Conservation (phyloP, 2,329 filamentous ascomycete genomes). For the Colletotrichum orchidophilum region DNA sequence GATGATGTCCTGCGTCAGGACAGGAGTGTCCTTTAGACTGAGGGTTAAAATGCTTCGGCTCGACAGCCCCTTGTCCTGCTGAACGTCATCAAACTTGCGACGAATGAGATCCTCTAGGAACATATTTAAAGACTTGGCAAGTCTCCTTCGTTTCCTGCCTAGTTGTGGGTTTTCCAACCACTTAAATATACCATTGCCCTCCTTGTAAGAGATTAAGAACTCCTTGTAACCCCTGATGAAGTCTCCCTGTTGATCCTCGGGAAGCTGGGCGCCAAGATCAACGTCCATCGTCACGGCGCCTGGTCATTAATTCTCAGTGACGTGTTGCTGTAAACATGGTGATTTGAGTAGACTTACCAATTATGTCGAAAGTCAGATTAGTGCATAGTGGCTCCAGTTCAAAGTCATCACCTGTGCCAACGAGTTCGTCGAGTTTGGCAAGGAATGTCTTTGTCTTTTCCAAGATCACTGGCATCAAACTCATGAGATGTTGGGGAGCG, state of each 20-base stretch:
- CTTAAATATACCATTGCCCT: conserved; percentile 33
- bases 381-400: conserved; percentile 38
- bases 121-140: conserved; percentile 37
- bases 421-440: conserved; percentile 18
- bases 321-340: accelerated
- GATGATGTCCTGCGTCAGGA: conserved; percentile 41
- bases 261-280: conserved; percentile 45
- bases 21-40: conserved; percentile 41
- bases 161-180: conserved; percentile 37
- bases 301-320: conserved; percentile 8
- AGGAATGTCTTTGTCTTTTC: conserved; percentile 46
- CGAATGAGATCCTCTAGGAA: conserved; percentile 39
- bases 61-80: conserved; percentile 13
- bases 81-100: conserved; percentile 36
- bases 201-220: conserved; percentile 37
- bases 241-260: conserved; percentile 37
- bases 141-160: conserved; percentile 32
- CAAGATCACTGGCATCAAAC: conserved; percentile 46
- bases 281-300: conserved; percentile 46
- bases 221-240: conserved; percentile 43
- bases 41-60: conserved; percentile 46
- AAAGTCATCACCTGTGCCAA: conserved; percentile 19
- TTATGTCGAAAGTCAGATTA: conserved; percentile 51
- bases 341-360: conserved; percentile 29
- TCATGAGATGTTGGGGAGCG: conserved; percentile 49